phyloP scores from a whole-genome alignment of 2,329 filamentous ascomycete species.

The Arachnomyces sp. region DNA sequence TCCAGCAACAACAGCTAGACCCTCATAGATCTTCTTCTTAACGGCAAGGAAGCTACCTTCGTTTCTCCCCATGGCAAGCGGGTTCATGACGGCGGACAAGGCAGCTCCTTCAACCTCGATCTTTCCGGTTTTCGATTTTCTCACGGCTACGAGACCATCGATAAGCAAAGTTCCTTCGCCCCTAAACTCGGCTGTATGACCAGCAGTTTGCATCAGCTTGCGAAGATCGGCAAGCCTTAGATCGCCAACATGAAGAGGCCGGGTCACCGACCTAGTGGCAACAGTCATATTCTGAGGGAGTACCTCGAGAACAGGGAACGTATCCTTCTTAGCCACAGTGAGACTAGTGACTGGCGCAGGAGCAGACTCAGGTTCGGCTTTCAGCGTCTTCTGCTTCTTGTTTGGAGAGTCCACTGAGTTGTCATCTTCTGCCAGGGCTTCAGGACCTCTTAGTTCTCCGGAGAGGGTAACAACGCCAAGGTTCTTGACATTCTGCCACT shows the following conservation, averaged over 20 bases:
- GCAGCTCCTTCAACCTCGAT: conserved; percentile 81
- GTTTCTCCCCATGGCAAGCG: conserved; percentile 37
- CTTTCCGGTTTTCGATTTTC: conserved; percentile 76
- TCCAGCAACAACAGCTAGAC: conserved; percentile 80
- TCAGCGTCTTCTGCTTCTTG: conserved; percentile 46
- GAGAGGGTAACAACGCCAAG: conserved; percentile 89
- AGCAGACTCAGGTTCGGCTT: conserved; percentile 35
- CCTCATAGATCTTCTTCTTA: conserved; percentile 85
- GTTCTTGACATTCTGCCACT: conserved; percentile 89
- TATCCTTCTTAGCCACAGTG: conserved; percentile 22
- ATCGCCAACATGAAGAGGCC: conserved; percentile 91
- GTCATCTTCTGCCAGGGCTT: conserved; percentile 25
- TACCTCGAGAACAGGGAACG: conserved; percentile 49
- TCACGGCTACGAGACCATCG: conserved; percentile 77
- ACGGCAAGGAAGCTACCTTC: conserved; percentile 76
- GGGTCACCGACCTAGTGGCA: conserved; percentile 65
- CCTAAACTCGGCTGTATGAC: conserved; percentile 83
- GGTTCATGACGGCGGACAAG: conserved; percentile 38
- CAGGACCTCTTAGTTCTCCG: conserved; percentile 54
- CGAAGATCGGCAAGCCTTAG: conserved; percentile 80
- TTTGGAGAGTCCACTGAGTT: conserved; percentile 32
- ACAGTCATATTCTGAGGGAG: conserved; percentile 56
- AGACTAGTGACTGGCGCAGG: conserved; percentile 11
- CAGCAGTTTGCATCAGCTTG: conserved; percentile 69
- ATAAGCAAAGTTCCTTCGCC: conserved; percentile 88